Evolutionary conservation across 2,329 filamentous ascomycete species (phyloP).

Genomic region (Parastagonospora avenae): DNA sequence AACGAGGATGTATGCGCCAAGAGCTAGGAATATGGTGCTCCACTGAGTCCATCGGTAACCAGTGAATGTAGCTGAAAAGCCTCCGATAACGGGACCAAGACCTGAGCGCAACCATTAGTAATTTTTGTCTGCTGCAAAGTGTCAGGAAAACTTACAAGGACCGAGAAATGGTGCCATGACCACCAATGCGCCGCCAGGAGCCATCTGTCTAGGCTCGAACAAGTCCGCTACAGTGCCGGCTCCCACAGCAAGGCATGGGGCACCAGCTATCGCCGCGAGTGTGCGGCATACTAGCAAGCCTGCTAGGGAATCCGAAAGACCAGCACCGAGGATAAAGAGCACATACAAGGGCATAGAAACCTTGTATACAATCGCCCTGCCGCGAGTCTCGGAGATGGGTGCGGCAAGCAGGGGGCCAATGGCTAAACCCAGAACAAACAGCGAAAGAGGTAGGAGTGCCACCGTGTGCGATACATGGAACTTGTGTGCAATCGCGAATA

Average conservation of each 20-base stretch:
- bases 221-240: slow-evolving; percentile 45
- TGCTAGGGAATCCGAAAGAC: slow-evolving; percentile 66
- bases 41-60: slow-evolving; percentile 48
- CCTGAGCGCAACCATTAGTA: not conserved
- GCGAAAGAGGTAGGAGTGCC: slow-evolving; percentile 47
- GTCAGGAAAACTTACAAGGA: slow-evolving; percentile 12
- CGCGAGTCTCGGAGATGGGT: slow-evolving; percentile 61
- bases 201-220: slow-evolving; percentile 30
- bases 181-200: slow-evolving; percentile 29
- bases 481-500: slow-evolving; percentile 51
- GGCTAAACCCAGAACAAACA: slow-evolving; percentile 63
- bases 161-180: slow-evolving; percentile 44
- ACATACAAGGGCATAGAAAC: slow-evolving; percentile 69
- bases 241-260: slow-evolving; percentile 38
- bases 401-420: slow-evolving; percentile 63
- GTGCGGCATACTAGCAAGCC: slow-evolving; percentile 71
- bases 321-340: slow-evolving; percentile 52
- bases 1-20: not conserved
- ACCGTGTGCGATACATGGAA: slow-evolving; percentile 1
- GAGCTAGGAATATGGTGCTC: slow-evolving; percentile 45
- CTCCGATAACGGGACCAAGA: slow-evolving; percentile 32
- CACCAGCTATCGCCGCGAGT: slow-evolving; percentile 34
- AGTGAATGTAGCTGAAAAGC: slow-evolving; percentile 44
- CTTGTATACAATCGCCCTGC: slow-evolving; percentile 66
- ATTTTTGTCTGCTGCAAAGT: not conserved